Evolutionary conservation across 306 rosid species (phyloP).

Genomic region (Luffa aegyptiaca): DNA sequence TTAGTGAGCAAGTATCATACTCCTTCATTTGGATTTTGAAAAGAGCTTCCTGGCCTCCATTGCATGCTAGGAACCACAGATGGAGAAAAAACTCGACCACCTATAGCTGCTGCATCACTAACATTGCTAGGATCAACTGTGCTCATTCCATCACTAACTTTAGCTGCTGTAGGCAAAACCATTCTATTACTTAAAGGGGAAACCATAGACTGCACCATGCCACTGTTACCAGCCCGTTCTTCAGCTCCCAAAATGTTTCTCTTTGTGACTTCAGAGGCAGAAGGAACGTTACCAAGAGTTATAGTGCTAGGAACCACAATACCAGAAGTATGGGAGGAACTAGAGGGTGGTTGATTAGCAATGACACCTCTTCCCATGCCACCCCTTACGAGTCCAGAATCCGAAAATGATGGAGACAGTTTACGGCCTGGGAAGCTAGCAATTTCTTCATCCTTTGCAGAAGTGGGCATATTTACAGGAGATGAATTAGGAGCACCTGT

Average conservation of each 20-base stretch:
- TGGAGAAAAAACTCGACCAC: constrained; percentile 76
- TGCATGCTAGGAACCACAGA: constrained; percentile 77
- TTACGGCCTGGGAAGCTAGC: constrained; percentile 63
- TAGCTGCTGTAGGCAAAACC: constrained; percentile 59
- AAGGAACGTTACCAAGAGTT: constrained; percentile 53
- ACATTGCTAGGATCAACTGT: constrained; percentile 53
- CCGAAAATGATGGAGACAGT: constrained; percentile 84
- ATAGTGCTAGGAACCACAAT: constrained; percentile 51
- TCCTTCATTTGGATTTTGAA: constrained; percentile 66
- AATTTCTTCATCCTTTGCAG: constrained; percentile 72
- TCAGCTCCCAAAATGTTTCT: constrained; percentile 68
- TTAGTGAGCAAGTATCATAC: constrained; percentile 24
- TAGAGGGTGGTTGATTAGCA: constrained; percentile 49
- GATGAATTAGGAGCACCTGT: constrained; percentile 33
- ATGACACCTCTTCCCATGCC: constrained; percentile 53
- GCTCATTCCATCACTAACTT: constrained; percentile 53
- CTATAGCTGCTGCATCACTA: constrained; percentile 53
- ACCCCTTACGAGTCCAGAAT: constrained; percentile 53
- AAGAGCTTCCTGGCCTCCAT: constrained; percentile 94
- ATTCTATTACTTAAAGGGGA: constrained; percentile 59
- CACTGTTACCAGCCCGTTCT: constrained; percentile 76
- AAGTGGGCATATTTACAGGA: constrained; percentile 42
- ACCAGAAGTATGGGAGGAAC: constrained; percentile 49
- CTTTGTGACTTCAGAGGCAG: constrained; percentile 62
- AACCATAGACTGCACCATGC: constrained; percentile 62